phyloP scores from a whole-genome alignment of 345 rosid species.

The Corymbia maculata region DNA sequence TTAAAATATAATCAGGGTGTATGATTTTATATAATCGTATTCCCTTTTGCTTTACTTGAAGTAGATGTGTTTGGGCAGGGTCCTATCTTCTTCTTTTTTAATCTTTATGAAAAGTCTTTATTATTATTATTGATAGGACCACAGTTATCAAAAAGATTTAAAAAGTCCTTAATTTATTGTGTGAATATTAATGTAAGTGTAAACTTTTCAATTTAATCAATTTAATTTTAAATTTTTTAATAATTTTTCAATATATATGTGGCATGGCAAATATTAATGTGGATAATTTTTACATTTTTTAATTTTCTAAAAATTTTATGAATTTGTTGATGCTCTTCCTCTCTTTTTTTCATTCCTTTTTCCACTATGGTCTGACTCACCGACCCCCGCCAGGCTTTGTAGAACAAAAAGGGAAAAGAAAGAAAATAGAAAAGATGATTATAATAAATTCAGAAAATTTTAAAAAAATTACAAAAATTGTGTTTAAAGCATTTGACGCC shows the following conservation, averaged over 20 bases:
- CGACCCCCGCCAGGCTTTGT: accelerated
- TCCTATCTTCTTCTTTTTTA: neutral
- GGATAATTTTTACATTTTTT: no score
- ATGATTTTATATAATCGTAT: neutral
- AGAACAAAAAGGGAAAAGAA: neutral
- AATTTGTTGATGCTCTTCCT: neutral
- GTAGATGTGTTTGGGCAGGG: neutral
- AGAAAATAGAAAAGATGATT: neutral
- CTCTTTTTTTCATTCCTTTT: neutral
- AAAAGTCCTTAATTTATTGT: accelerated
- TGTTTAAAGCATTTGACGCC: neutral
- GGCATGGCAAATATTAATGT: accelerated
- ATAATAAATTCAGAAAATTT: no score
- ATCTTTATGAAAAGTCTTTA: neutral
- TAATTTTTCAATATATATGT: no score
- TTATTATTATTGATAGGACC: neutral
- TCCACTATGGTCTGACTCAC: neutral
- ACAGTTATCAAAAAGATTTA: accelerated
- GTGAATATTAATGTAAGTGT: no score
- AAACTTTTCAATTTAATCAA: no score
- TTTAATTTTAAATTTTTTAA: no score
- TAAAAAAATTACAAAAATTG: neutral
- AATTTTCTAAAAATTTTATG: no score
- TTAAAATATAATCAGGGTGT: neutral
- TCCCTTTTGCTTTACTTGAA: neutral